Conservation (phyloP, 1,284 basidiomycete species). For the Pseudozyma sp. region DNA sequence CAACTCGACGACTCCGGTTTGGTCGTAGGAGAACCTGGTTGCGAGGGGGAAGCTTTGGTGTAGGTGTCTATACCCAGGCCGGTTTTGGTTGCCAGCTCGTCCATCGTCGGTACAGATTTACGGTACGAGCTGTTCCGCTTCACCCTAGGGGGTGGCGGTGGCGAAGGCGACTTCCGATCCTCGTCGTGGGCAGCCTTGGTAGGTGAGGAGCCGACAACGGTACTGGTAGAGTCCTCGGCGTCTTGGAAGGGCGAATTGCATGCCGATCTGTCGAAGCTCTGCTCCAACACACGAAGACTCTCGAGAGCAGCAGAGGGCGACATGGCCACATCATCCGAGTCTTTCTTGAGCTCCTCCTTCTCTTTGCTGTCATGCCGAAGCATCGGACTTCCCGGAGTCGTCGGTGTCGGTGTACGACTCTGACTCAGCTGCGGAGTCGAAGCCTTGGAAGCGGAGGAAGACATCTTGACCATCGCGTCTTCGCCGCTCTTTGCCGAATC, state of each 20-base stretch:
- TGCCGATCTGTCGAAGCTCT: slow-evolving; percentile 8
- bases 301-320: slow-evolving; percentile 24
- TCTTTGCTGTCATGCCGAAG: background rate
- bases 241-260: slow-evolving; percentile 8
- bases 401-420: slow-evolving; percentile 19
- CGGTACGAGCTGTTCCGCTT: slow-evolving; percentile 35
- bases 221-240: slow-evolving; percentile 16
- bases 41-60: background rate
- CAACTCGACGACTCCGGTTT: slow-evolving; percentile 22
- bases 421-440: slow-evolving; percentile 31
- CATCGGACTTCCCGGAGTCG: slow-evolving; percentile 13
- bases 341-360: background rate
- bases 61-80: slow-evolving; percentile 5
- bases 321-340: background rate
- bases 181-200: background rate
- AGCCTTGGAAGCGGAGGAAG: background rate
- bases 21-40: slow-evolving; percentile 8
- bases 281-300: slow-evolving; percentile 26
- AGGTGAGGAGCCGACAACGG: slow-evolving; percentile 6
- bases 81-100: slow-evolving; percentile 3
- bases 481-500: slow-evolving; percentile 4
- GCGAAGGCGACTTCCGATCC: background rate
- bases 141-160: background rate
- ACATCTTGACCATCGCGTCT: slow-evolving; percentile 8
- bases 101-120: slow-evolving; percentile 29